Percentiles rank a stretch among this genome's conserved stretches.
Conservation (phyloP, 2,329 filamentous ascomycete species). For the Nigrospora oryzae region DNA sequence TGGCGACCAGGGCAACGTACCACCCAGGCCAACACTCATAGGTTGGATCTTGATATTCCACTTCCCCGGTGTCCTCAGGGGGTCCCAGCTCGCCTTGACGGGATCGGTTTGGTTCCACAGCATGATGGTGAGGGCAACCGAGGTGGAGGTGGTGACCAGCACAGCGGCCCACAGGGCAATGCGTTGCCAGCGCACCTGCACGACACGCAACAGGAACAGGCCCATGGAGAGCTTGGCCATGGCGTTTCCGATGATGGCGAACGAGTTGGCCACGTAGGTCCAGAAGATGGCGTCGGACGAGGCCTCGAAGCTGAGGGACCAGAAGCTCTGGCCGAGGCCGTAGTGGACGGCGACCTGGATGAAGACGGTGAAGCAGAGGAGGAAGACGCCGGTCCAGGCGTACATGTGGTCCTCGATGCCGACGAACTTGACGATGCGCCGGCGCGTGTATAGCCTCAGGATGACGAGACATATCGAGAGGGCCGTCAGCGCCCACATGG, state of each 20-base stretch:
- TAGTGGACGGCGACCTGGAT: conserved; percentile 25
- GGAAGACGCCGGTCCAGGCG: conserved; percentile 19
- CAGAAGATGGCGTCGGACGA: conserved; percentile 28
- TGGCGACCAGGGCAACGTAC: conserved; percentile 8
- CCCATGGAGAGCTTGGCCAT: conserved; percentile 30
- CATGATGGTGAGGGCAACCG: conserved; percentile 22
- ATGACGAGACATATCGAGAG: conserved; percentile 16
- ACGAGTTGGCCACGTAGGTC: conserved; percentile 27
- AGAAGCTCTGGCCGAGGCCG: conserved; percentile 24
- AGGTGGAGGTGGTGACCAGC: conserved; percentile 20
- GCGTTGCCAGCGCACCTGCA: conserved; percentile 24
- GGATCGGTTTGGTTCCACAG: conserved; percentile 29
- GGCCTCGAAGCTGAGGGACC: conserved; percentile 18
- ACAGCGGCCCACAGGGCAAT: conserved; percentile 23
- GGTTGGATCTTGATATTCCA: conserved; percentile 27
- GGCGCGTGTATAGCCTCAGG: conserved; percentile 16
- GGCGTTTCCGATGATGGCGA: conserved; percentile 26
- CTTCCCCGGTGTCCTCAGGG: conserved; percentile 21
- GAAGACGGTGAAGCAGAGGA: conserved; percentile 17
- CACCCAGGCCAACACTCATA: conserved; percentile 25
- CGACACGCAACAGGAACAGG: conserved; percentile 27
- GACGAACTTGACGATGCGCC: conserved; percentile 24
- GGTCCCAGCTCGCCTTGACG: conserved; percentile 25
- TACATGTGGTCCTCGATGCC: conserved; percentile 27
- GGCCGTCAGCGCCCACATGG: conserved; percentile 25